Evolutionary conservation across 1,284 basidiomycete species (phyloP).

Genomic region (Ceratobasidium papillatum): DNA sequence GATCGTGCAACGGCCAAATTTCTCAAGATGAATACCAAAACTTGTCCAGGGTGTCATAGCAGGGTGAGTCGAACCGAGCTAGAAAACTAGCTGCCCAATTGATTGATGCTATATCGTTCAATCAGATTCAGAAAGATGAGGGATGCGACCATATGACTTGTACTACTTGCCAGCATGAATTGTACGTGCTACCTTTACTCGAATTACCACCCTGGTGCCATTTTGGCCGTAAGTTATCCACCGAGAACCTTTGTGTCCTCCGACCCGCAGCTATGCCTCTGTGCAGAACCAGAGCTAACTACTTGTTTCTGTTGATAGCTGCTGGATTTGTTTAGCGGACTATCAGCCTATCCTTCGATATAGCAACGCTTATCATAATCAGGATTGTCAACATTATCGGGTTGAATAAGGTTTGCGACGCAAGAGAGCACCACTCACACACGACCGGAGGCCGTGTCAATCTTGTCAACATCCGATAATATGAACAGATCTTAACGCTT

Average conservation of each 20-base stretch:
- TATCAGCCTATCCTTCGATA: neutral
- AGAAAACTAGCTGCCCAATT: neutral
- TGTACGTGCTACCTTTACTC: neutral
- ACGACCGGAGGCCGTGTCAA: too few relatives aligned
- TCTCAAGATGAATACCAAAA: neutral
- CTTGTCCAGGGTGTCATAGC: constrained; percentile 5
- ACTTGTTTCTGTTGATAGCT: neutral
- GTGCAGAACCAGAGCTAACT: neutral
- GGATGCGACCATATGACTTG: constrained; percentile 41
- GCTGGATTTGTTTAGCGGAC: constrained; percentile 33
- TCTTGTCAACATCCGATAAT: too few relatives aligned
- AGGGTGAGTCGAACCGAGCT: neutral
- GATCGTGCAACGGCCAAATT: neutral
- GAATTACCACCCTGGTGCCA: neutral
- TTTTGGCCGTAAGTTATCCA: too few relatives aligned
- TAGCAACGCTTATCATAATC: constrained; percentile 11
- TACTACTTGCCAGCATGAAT: constrained; percentile 14
- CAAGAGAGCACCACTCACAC: too few relatives aligned
- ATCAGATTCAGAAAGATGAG: constrained; percentile 30
- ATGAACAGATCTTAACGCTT: too few relatives aligned
- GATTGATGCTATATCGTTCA: neutral
- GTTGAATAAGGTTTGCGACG: too few relatives aligned
- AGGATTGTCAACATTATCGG: too few relatives aligned
- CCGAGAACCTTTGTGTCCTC: too few relatives aligned
- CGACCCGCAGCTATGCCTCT: too few relatives aligned